Percentiles rank a stretch among this genome's conserved stretches.
Conservation (phyloP, 2,329 filamentous ascomycete species). For the Apiospora pterosperma region DNA sequence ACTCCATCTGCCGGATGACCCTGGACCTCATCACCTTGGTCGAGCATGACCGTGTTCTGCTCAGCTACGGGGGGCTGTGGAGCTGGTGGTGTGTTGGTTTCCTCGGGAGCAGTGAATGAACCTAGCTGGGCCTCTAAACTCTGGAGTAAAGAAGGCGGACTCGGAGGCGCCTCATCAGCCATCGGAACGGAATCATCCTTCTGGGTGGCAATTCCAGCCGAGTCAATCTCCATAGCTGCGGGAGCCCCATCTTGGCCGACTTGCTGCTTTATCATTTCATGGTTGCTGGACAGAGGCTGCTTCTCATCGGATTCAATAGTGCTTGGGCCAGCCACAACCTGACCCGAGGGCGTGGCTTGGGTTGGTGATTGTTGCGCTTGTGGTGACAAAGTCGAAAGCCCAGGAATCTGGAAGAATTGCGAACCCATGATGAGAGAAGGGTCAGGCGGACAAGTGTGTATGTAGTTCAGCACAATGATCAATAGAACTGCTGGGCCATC, state of each 20-base stretch:
- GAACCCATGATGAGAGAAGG: slow-evolving; percentile 13
- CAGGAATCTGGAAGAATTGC: slow-evolving; percentile 23
- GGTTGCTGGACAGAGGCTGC: not conserved
- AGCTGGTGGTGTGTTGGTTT: not conserved
- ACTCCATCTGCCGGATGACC: not conserved
- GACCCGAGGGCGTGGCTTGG: not conserved
- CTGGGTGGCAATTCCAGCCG: not conserved
- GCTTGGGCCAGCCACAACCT: not conserved
- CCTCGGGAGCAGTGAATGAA: slow-evolving; percentile 19
- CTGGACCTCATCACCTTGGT: not conserved
- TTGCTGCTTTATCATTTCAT: not conserved
- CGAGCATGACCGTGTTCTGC: slow-evolving; percentile 13
- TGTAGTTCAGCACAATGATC: not conserved
- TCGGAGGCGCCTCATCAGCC: slow-evolving; percentile 19
- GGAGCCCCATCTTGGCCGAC: not conserved
- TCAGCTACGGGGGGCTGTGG: slow-evolving; percentile 8
- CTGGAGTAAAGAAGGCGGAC: slow-evolving; percentile 29
- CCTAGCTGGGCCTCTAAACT: slow-evolving; percentile 28
- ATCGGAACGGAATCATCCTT: slow-evolving; percentile 1
- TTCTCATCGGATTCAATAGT: not conserved
- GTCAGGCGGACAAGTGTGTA: too few relatives aligned
- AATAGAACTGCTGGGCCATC: not conserved
- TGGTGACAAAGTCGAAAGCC: slow-evolving; percentile 18
- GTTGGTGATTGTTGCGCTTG: slow-evolving; percentile 5
- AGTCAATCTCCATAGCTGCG: slow-evolving; percentile 13